Evolutionary conservation across 208 protist species (phyloP).

Genomic region (Tritrichomonas musculus): DNA sequence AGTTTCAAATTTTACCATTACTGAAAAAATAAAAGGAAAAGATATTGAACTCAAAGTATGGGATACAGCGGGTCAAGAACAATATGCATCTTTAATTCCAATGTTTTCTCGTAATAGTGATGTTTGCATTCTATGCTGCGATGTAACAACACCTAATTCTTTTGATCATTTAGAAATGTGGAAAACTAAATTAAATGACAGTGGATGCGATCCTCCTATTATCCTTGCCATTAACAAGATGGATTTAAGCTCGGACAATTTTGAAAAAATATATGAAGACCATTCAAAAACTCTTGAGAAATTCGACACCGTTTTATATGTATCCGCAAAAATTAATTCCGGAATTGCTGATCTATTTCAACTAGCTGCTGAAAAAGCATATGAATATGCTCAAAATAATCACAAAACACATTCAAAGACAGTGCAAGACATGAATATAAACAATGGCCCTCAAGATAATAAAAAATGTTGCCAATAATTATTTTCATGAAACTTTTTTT

Average conservation of each 20-base stretch:
- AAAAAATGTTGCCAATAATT: too few relatives aligned
- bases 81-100: not conserved
- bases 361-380: too few relatives aligned
- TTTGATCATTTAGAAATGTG: not conserved
- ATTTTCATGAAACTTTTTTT: too few relatives aligned
- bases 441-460: too few relatives aligned
- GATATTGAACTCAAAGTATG: not conserved
- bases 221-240: not conserved
- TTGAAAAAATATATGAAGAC: too few relatives aligned
- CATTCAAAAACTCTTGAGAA: too few relatives aligned
- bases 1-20: not conserved
- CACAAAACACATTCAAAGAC: too few relatives aligned
- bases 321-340: too few relatives aligned
- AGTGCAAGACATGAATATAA: too few relatives aligned
- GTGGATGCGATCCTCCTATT: not conserved
- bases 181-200: not conserved
- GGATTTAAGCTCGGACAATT: not conserved
- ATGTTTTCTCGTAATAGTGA: not conserved
- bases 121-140: not conserved
- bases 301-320: too few relatives aligned
- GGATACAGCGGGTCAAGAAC: not conserved
- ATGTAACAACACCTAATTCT: not conserved
- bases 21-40: not conserved
- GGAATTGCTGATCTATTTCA: too few relatives aligned
- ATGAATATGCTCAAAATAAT: too few relatives aligned